Percentiles rank a stretch among this genome's conserved stretches.
Conservation (phyloP, 2,329 filamentous ascomycete species). For the Zelopaecilomyces penicillatus region DNA sequence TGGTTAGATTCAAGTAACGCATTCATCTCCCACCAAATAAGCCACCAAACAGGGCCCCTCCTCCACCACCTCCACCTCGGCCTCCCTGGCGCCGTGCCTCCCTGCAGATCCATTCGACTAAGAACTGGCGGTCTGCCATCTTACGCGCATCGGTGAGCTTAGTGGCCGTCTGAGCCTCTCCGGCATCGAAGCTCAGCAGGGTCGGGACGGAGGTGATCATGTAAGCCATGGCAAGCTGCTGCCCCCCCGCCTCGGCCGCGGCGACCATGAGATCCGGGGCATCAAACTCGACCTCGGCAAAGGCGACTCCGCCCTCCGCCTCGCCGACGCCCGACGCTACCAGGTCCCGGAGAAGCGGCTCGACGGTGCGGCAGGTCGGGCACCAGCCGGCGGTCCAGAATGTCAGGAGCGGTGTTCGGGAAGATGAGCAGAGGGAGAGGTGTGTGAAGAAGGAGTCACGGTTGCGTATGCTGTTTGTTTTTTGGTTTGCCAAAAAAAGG, state of each 20-base stretch:
- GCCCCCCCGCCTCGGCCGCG: constrained; percentile 20
- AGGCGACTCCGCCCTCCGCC: constrained; percentile 46
- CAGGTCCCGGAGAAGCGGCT: constrained; percentile 40
- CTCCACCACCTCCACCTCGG: constrained; percentile 33
- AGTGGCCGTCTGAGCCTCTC: constrained; percentile 41
- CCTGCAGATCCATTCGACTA: constrained; percentile 45
- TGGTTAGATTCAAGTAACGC: too few relatives aligned
- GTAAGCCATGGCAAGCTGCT: constrained; percentile 40
- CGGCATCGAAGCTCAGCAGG: constrained; percentile 48
- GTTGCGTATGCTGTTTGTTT: constrained; percentile 39
- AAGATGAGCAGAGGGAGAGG: constrained; percentile 45
- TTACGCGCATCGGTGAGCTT: constrained; percentile 41
- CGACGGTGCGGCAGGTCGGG: constrained; percentile 42
- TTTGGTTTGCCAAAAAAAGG: constrained; percentile 1
- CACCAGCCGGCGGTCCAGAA: constrained; percentile 55
- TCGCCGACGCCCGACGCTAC: constrained; percentile 45
- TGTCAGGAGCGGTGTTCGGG: constrained; percentile 47
- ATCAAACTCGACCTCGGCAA: constrained; percentile 48
- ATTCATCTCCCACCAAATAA: constrained; percentile 29
- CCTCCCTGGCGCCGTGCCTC: constrained; percentile 41
- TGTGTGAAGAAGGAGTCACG: constrained; percentile 47
- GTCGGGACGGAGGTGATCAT: constrained; percentile 52
- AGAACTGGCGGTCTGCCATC: constrained; percentile 40
- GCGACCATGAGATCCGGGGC: constrained; percentile 44
- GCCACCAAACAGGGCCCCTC: constrained; percentile 24